A percentile compares a stretch with the other conserved stretches of the same genome.
phyloP scores from a whole-genome alignment of 768 basidiomycete species.

The Rhodotorula kratochvilovae region DNA sequence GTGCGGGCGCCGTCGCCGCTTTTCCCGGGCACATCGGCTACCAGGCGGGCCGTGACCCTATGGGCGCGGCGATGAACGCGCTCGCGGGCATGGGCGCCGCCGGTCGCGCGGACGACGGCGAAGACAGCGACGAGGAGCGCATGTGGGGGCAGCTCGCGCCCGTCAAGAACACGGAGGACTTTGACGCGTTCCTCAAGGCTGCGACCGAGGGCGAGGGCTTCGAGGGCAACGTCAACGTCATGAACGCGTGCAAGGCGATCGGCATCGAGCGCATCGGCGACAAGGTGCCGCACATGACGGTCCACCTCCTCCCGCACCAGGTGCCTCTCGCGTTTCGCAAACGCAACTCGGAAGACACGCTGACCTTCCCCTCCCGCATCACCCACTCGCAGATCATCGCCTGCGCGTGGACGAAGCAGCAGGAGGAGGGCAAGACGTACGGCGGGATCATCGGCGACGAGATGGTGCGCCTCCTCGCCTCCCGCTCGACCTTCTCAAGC shows the following conservation, averaged over 20 bases:
- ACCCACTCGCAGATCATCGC: slow-evolving; percentile 54
- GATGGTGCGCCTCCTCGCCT: slow-evolving; percentile 3
- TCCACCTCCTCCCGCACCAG: slow-evolving; percentile 57
- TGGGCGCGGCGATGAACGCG: neutral
- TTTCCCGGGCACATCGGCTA: too few species aligned
- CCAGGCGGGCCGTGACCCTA: neutral
- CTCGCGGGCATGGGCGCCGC: neutral
- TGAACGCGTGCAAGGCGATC: slow-evolving; percentile 57
- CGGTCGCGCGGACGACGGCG: neutral
- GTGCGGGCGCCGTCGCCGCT: neutral
- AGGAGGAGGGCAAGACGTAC: slow-evolving; percentile 26
- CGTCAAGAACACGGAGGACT: neutral
- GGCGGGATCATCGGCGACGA: slow-evolving; percentile 33
- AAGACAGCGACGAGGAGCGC: slow-evolving; percentile 2
- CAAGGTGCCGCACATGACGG: slow-evolving; percentile 58
- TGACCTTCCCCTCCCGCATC: neutral
- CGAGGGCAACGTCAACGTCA: slow-evolving; percentile 55
- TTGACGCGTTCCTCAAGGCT: slow-evolving; percentile 14
- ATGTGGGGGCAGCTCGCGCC: neutral
- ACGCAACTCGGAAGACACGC: neutral
- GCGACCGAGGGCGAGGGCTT: slow-evolving; percentile 25
- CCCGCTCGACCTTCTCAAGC: neutral
- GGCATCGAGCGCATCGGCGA: slow-evolving; percentile 55
- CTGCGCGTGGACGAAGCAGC: slow-evolving; percentile 56
- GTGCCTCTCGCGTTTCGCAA: neutral